Percentiles rank a stretch among this genome's conserved stretches.
Conservation (phyloP, 2,329 filamentous ascomycete species). For the Orbilia brochopaga region DNA sequence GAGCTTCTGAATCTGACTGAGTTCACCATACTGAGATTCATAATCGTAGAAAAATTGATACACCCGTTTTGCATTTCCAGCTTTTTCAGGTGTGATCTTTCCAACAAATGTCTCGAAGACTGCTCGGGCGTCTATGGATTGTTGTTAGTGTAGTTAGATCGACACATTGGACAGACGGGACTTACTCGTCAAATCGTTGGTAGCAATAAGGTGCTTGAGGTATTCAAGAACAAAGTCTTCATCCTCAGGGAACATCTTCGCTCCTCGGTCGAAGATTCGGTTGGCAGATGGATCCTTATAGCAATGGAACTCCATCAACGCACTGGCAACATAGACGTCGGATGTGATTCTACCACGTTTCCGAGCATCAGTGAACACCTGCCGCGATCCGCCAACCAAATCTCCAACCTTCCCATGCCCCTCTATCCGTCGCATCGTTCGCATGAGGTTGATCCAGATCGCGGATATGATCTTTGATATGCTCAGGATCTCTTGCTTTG, state of each 20-base stretch:
- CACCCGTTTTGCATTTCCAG: constrained; percentile 82
- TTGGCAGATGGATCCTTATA: constrained; percentile 92
- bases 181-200: constrained; percentile 92
- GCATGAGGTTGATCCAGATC: constrained; percentile 92
- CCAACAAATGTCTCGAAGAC: constrained; percentile 90
- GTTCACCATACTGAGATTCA: constrained; percentile 90
- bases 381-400: constrained; percentile 73
- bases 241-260: constrained; percentile 91
- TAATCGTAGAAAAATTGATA: constrained; percentile 94
- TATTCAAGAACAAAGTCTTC: constrained; percentile 94
- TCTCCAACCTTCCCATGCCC: constrained; percentile 77
- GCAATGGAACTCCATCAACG: constrained; percentile 90
- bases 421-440: constrained; percentile 91
- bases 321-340: constrained; percentile 92
- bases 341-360: constrained; percentile 86
- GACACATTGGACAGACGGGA: constrained; percentile 51
- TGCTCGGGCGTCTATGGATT: constrained; percentile 77
- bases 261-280: constrained; percentile 94
- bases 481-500: constrained; percentile 74
- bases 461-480: constrained; percentile 87
- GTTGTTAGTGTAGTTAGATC: constrained; percentile 2
- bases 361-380: constrained; percentile 87
- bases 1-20: constrained; percentile 85
- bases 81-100: constrained; percentile 77
- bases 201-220: constrained; percentile 88